Base-by-base conservation (phyloP, 805 yeast species). In the Babjeviella inositovora region DNA sequence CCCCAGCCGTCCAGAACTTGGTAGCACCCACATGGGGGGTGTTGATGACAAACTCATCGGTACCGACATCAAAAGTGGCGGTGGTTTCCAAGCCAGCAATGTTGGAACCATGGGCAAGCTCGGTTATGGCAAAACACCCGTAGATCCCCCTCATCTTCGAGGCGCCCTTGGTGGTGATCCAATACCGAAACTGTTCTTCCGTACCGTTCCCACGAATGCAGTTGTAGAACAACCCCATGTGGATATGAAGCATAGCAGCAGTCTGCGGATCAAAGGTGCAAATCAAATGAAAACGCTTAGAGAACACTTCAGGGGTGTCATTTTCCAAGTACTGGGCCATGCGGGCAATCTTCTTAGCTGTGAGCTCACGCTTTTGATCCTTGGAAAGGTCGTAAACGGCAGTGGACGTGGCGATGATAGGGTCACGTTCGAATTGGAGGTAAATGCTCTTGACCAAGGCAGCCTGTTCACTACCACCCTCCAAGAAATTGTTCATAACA, bases 1-100 rank as follows among this genome's bases (percentile, higher is more conserved):
- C 95, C 37, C 96, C 96, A 23, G 96, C 96, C 39, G 85, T 85
- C 96, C 96, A 85, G 95, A 95, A 85, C 47, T 85, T 85, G 13
- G 95, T 84, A 20, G 96, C 95, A 18, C 92, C 85, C 26, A 79
- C 47, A 42, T 84, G 79, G 1, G 96, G 96, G 8, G 96, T 85
- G 43, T 80, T 65, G 38, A 85, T 70, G 26, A 63, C 43, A 41
- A 85, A 79, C 32, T 70, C 70, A 37, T 81, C 80, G 14, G 60
- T 62, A 10, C 49, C 51, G 11, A 55, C 51, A 44, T 81, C 73
- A 44, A 62, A 85, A 11, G 76, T 73, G n/a, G 96, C 94, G 9
- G 84, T 76, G n/a, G 96, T 85, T 48, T 85, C 93, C 30, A 81
- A 57, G 13, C 80, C 92, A 4, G 94, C 93, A 21, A 85, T 95